phyloP scores from a whole-genome alignment of 139 green algal species.

The Chlorella sorokiniana region DNA sequence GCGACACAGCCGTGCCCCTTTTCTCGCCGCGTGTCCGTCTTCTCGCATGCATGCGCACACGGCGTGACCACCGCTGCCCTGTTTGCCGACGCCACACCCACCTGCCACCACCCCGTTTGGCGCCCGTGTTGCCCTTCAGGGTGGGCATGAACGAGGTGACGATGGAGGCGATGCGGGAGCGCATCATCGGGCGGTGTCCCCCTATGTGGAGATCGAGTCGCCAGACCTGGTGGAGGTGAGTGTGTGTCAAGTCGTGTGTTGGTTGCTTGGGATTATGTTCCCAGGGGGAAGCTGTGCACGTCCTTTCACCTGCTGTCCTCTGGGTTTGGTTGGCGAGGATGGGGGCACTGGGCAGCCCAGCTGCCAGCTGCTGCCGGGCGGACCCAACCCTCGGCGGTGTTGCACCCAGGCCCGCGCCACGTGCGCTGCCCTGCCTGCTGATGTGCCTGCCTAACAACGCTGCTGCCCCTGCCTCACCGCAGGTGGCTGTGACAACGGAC shows the following conservation, averaged over 20 bases:
- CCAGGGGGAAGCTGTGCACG: background rate
- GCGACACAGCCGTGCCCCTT: too few relatives aligned
- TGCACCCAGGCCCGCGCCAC: background rate
- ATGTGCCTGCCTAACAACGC: background rate
- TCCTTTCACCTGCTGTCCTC: too few relatives aligned
- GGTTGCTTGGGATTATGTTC: background rate
- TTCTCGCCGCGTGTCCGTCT: too few relatives aligned
- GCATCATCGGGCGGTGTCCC: slow-evolving; percentile 76
- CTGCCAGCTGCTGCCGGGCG: too few relatives aligned
- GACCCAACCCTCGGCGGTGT: too few relatives aligned
- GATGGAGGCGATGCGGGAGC: slow-evolving; percentile 78
- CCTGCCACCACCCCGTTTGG: too few relatives aligned
- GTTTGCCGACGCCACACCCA: too few relatives aligned
- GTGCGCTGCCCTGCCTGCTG: background rate
- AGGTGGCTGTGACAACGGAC: slow-evolving; percentile 80
- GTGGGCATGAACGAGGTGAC: slow-evolving; percentile 82
- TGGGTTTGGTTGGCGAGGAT: too few relatives aligned
- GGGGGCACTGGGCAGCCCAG: too few relatives aligned
- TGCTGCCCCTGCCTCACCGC: background rate
- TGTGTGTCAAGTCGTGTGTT: background rate
- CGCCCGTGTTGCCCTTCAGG: slow-evolving; percentile 3
- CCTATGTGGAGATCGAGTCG: slow-evolving; percentile 87
- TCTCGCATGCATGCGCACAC: too few relatives aligned
- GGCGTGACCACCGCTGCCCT: too few relatives aligned
- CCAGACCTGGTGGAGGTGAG: slow-evolving; percentile 81